Evolutionary conservation across 208 protist genomes (phyloP).

Genomic region (Leishmania tarentolae): DNA sequence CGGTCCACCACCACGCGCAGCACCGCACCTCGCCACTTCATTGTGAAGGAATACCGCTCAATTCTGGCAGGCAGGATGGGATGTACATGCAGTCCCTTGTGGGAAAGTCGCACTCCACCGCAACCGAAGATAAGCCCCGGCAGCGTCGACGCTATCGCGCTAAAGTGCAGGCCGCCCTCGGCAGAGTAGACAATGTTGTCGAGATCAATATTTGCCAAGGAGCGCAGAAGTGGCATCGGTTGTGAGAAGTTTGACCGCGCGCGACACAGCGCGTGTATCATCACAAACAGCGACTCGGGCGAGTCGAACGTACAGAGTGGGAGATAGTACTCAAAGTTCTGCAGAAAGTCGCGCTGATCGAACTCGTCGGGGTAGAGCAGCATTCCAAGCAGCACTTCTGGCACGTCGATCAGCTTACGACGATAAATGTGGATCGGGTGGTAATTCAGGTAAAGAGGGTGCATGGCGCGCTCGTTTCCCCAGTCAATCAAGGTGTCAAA

Average conservation of each 20-base stretch:
- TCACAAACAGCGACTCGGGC: conserved; percentile 74
- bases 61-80: conserved; percentile 81
- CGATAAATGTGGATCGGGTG: conserved; percentile 89
- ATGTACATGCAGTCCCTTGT: conserved; percentile 59
- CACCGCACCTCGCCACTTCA: conserved; percentile 78
- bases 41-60: conserved; percentile 63
- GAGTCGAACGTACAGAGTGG: conserved; percentile 88
- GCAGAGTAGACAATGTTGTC: conserved; percentile 88
- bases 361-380: conserved; percentile 81
- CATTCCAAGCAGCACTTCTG: conserved; percentile 88
- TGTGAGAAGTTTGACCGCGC: conserved; percentile 64
- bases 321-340: conserved; percentile 82
- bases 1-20: conserved; percentile 67
- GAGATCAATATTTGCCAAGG: conserved; percentile 78
- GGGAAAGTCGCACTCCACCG: conserved; percentile 61
- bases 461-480: conserved; percentile 58
- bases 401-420: conserved; percentile 86
- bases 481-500: conserved; percentile 83
- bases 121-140: conserved; percentile 74
- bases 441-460: conserved; percentile 90
- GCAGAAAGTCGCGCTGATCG: conserved; percentile 68
- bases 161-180: conserved; percentile 88
- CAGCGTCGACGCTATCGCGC: conserved; percentile 68
- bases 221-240: conserved; percentile 74
- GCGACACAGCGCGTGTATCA: conserved; percentile 71